Percentiles rank a stretch among this genome's conserved stretches.
Evolutionary conservation across 768 basidiomycete genomes (phyloP).

Genomic region (Auricularia sp.): DNA sequence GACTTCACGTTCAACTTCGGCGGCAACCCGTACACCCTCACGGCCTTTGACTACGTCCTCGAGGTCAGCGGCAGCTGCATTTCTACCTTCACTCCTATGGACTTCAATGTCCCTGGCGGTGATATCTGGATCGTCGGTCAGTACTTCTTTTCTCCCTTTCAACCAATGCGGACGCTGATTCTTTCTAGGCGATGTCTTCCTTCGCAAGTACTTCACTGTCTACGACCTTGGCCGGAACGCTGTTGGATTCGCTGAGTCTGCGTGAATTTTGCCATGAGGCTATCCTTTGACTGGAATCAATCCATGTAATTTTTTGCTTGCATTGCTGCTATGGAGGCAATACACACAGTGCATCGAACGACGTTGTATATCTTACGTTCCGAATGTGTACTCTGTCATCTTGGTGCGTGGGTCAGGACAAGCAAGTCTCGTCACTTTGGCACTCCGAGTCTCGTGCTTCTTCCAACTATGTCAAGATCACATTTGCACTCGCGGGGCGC

Average conservation of each 20-base stretch:
- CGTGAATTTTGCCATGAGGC: constrained; percentile 13
- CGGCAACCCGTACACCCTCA: constrained; percentile 69
- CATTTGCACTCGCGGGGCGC: not conserved
- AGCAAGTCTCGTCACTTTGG: no score
- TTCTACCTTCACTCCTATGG: constrained; percentile 84
- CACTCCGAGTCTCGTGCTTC: no score
- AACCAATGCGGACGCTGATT: constrained; percentile 5
- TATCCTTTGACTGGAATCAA: not conserved
- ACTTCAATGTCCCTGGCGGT: constrained; percentile 73
- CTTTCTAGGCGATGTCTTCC: constrained; percentile 69
- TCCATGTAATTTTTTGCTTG: not conserved
- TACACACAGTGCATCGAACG: not conserved
- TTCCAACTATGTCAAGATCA: not conserved
- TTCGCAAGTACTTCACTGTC: constrained; percentile 88
- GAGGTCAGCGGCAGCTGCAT: constrained; percentile 89
- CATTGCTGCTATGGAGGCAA: not conserved
- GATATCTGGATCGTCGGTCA: constrained; percentile 85
- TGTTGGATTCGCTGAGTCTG: constrained; percentile 67
- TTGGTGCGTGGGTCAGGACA: no score
- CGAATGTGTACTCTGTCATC: no score
- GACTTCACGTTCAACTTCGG: constrained; percentile 76
- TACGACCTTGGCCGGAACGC: constrained; percentile 71
- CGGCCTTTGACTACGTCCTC: constrained; percentile 81
- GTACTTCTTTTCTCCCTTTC: not conserved
- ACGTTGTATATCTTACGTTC: not conserved